Evolutionary conservation across 116 monocot genomes (phyloP).

Genomic region (Dioscorea cayenensis): DNA sequence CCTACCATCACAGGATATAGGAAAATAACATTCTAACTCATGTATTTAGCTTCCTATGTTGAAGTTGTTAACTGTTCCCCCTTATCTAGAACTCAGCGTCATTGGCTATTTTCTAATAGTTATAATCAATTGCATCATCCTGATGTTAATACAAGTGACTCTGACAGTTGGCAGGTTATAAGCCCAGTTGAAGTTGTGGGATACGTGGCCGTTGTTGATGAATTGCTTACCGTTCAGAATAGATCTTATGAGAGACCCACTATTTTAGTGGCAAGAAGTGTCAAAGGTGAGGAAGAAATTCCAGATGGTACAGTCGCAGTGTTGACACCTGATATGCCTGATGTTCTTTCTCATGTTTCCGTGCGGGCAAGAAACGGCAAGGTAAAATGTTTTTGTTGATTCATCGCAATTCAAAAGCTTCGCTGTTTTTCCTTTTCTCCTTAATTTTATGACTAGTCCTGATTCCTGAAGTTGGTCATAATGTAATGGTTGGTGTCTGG

Average conservation of each 20-base stretch:
- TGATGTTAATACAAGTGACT: neutral
- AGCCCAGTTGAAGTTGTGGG: conserved; percentile 92
- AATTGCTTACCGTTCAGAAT: conserved; percentile 77
- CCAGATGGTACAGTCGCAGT: conserved; percentile 96
- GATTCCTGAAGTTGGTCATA: neutral
- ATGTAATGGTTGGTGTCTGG: neutral
- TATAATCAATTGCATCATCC: neutral
- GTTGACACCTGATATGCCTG: conserved; percentile 97
- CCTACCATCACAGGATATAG: neutral
- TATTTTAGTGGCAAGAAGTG: conserved; percentile 88
- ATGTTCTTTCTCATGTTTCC: conserved; percentile 97
- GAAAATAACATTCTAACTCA: neutral
- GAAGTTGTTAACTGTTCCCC: neutral
- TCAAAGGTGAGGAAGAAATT: conserved; percentile 98
- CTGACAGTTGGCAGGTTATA: conserved; percentile 93
- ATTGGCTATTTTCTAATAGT: neutral
- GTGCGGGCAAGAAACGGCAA: conserved; percentile 98
- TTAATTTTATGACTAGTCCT: neutral
- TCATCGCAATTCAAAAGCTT: neutral
- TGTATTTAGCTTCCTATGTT: neutral
- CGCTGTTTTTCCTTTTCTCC: neutral
- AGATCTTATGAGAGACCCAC: conserved; percentile 75
- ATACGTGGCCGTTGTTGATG: conserved; percentile 71
- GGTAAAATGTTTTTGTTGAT: conserved; percentile 24
- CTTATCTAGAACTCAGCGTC: neutral